Evolutionary conservation across 805 yeast species (phyloP), one percentile per base, ranked within the genome.

Genomic region (Saccharomycopsis capsularis): DNA sequence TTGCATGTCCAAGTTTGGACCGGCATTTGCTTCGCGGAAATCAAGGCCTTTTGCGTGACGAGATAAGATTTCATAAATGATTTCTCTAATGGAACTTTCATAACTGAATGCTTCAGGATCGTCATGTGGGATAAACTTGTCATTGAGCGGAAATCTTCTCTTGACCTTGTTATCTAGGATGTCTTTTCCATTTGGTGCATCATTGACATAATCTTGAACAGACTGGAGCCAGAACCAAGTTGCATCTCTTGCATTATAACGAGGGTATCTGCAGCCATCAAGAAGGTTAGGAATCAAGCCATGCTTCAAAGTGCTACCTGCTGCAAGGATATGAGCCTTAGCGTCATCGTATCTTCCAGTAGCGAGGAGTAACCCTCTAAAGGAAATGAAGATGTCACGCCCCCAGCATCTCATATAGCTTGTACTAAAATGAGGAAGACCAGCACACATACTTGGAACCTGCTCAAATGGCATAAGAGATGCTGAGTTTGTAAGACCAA

Each of bases 361-460:
- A 1, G 85, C 81, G 22, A 89, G 67, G 48, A 89, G 66, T 43
- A 91, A 70, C 0, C 99, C 99, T 53, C 96, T 71, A 39, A 85
- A 72, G 0, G 96, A 76, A 41, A 91, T 83, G 62, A 93, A 93
- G 0, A 89, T 95, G 65, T 91, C 99, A 61, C 99, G 76, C 21
- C 99, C 99, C 99, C 99, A 91, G 63, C 96, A 88, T 64, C 99
- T 75, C 96, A 91, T 89, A 64, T 85, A 90, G 55, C 84, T 88
- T 51, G 75, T 76, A 61, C 93, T 82, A 67, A 91, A 91, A 65
- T 89, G 97, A 1, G 99, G 99, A 53, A 91, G 73, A 1, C 98
- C 99, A 1, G 99, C 99, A 15, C 98, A 96, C 77, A 91, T 71
- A 38, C 86, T 78, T 2, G 95, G 85, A 15, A 80, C 75, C 39